Base-by-base conservation (phyloP, 441 rosid genomes). In the Gossypium davidsonii region DNA sequence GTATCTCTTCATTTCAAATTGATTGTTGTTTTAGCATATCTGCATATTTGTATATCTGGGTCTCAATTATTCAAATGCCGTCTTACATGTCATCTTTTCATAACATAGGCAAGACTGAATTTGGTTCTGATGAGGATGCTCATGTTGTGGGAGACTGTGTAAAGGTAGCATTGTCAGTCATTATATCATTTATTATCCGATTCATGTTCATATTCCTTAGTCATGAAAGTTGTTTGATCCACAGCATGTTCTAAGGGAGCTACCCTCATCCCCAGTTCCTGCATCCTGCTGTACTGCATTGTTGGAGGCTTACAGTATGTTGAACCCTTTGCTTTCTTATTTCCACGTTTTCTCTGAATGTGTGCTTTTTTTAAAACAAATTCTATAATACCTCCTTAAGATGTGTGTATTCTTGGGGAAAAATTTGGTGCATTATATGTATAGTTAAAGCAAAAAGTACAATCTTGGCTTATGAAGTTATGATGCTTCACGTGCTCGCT, bases 131-230 rank as follows among this genome's bases (percentile, higher is more conserved):
- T 76, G 99, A 95, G 86, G 99, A 95, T 84, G 96, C 98, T 74
- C 98, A 95, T 81, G 95, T 95, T 83, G 80, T 95, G 81, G 99
- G 95, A 76, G 99, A 95, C 85, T 92, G 99, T 86, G 90, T 95
- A 58, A 95, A 95, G 98, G 99, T 95, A 82, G 64, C 46, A 76
- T 68, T 79, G 55, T 67, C 67, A 21, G 64, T 70, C 71, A 39
- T 73, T 5, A 21, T 75, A 15, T 48, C 58, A 70, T 79, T 39
- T 46, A 46, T 39, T 76, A 6, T 73, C 73, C 74, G 55, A 74
- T 81, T 39, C 67, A 76, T 51, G 46, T 53, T 55, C 68, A 12
- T 65, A 51, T 76, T 79, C 57, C 67, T 52, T 69, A 59, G 76
- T 74, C 74, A 80, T 28, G 60, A 37, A 53, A n/a, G 62, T 48